Base-by-base conservation (phyloP, 2,329 filamentous ascomycete species). In the Trichophyton mentagrophytes region DNA sequence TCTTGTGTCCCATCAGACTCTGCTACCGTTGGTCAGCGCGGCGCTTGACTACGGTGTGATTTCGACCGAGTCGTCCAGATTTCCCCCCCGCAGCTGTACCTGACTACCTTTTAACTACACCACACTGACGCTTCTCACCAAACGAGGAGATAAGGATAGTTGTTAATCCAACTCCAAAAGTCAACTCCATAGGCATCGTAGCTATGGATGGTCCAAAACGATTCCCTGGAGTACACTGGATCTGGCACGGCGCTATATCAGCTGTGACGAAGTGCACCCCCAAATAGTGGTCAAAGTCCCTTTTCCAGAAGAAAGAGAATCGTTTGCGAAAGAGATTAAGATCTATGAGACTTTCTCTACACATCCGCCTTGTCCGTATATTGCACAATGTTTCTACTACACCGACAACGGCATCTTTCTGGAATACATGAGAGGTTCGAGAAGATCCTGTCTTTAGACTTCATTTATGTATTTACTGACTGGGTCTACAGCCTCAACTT, bases 231-330 rank as follows among this genome's bases (percentile, higher is more conserved):
- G 36, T 40, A 40, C 38, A 40, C 7, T 40, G 38, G 38, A 40
- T 40, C 38, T 40, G 38, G 38, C 9, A 6, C 9, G 38, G 38
- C 9, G 38, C 9, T 1, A 40, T 40, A 9, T 40, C 9, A 40
- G 38, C 1, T 1, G 38, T 40, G 38, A 70, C 36, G 66, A 69
- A 58, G 66, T 69, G 27, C 64, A 70, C 57, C 68, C 67, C 63
- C 63, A 22, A 36, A 69, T 70, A 44, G 66, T 69, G 58, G 68
- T 69, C 63, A 70, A 70, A 59, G 65, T 69, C 36, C 67, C 65
- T 0, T 65, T 66, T 42, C 60, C 65, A 3, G 66, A 64, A 9
- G 66, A 68, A 60, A 66, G 60, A 49, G 60, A 67, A 33, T 65
- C 69, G 63, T 69, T 69, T 40, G n/a, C 46, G 1, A 67, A 66